These are phyloP conservation scores for Fusarium subtropicale DNA, from an alignment of 2,329 filamentous ascomycete genomes.

Conservation along the genomic window DNA sequence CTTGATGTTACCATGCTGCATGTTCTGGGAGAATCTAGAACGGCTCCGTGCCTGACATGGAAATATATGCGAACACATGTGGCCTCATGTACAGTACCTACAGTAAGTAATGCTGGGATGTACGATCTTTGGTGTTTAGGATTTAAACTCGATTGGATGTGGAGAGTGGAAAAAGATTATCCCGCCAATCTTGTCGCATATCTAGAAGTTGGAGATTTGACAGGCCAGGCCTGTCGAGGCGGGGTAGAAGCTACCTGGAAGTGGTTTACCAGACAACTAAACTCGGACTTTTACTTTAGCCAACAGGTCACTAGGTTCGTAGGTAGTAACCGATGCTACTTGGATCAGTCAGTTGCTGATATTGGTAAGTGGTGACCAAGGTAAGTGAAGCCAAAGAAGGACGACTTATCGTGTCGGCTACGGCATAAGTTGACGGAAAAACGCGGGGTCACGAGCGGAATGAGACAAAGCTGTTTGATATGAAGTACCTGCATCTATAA, in stretches of 20 bases:
- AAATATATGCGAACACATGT: slow-evolving; percentile 40
- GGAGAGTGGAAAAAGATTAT: slow-evolving; percentile 8
- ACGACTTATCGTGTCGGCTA: not conserved
- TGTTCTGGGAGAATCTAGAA: slow-evolving; percentile 12
- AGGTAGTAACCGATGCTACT: not conserved
- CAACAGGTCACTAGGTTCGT: not conserved
- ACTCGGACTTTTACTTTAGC: not conserved
- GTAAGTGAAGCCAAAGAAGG: not conserved
- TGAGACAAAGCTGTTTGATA: not conserved
- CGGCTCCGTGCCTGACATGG: slow-evolving; percentile 54
- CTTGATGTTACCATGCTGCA: not conserved
- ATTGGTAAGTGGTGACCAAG: not conserved
- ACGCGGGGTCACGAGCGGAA: slow-evolving; percentile 19
- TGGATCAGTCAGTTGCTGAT: not conserved
- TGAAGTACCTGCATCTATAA: not conserved
- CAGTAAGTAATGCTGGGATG: slow-evolving; percentile 11
- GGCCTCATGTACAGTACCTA: not conserved
- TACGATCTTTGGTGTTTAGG: slow-evolving; percentile 1
- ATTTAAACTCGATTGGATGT: slow-evolving; percentile 13
- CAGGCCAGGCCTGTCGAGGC: slow-evolving; percentile 4
- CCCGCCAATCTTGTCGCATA: slow-evolving; percentile 1
- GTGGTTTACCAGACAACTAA: not conserved
- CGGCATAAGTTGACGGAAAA: slow-evolving; percentile 20
- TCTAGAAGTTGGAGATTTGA: slow-evolving; percentile 23
- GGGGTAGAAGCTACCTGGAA: slow-evolving; percentile 11